Evolutionary conservation across 441 rosid species (phyloP), one percentile per base, ranked within the genome.

Genomic region (Adansonia gregorii): DNA sequence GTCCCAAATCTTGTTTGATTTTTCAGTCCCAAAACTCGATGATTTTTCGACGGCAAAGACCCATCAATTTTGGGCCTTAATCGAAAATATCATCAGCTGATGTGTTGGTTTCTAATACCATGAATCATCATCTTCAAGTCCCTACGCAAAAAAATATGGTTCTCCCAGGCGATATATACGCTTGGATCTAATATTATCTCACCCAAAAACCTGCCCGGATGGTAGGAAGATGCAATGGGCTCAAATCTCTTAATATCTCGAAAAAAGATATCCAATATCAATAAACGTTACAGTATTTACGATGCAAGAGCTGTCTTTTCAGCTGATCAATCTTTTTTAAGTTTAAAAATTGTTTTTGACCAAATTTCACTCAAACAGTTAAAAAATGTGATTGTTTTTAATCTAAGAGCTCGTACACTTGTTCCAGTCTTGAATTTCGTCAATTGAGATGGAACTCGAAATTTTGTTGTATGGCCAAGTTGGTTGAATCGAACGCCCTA

Each of bases 171-270:
- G 3, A 52, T 51, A 51, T 14, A 69, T 7, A 11, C 12, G 2
- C 72, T 15, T 70, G 75, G 10, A 35, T 72, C 63, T 54, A n/a
- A n/a, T 54, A 39, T 35, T 6, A 31, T 71, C 51, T 2, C 24
- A 55, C 15, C 27, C 8, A 17, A 19, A 19, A 56, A n/a, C 52
- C 27, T 72, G 65, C 19, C 56, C 52, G 65, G 65, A 72, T 39
- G 75, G 75, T 72, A 55, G 75, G 75, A 39, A 55, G 51, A 39
- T 35, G n/a, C 68, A 19, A 17, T 72, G 75, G 75, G 65, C 31
- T 39, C 51, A 20, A 55, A 17, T 17, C 75, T 39, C 35, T 39
- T 48, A 24, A 48, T 68, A 68, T 68, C 55, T 68, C 19, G 0
- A 2, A 65, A 39, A 61, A 24, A 24, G 45, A 59, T 59, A 35